Evolutionary conservation across 192 early-diverging fungal genomes (phyloP), one percentile per base, ranked within the genome.

Genomic region (Mycoemilia scoparia): DNA sequence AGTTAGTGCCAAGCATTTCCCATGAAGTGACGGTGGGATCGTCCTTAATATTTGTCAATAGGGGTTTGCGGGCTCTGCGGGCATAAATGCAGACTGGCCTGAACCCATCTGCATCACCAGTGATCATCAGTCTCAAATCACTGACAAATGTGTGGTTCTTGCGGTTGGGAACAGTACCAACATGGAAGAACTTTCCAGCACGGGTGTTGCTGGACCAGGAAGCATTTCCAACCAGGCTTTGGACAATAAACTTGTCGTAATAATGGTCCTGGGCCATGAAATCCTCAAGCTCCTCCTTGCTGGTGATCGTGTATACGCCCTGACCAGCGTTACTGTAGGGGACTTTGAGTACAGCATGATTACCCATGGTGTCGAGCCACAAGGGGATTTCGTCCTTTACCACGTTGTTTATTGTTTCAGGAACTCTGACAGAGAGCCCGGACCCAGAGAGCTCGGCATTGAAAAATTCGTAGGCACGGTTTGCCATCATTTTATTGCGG

Each of bases 231-330:
- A 88, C 84, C 6, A 88, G 57, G 10, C 71, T 76, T 46, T 88
- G 84, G 3, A 88, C 84, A 56, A 88, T 85, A 40, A 82, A 88
- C 63, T 88, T 88, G 59, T 85, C 75, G 48, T 87, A 87, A 38
- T 79, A 71, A 34, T 87, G 84, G 44, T 76, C 73, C 20, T 57
- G 52, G 7, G 66, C 59, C 66, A 87, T 69, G 43, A 87, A 87
- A 10, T 61, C 57, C 19, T 72, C 54, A 17, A 87, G 57, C 52
- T 87, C 84, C 14, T 56, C 28, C 18, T 67, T 57, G 41, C 73
- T 79, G 17, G 82, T 85, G 43, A 88, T 88, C 7, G 84, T 88
- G 57, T 84, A 88, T 0, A 88, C 84, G 19, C 84, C 84, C 57
- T 88, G 84, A 23, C 79, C 81, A 7, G 81, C 82, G 46, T 85